These are phyloP conservation scores for Colletotrichum plurivorum DNA, from an alignment of 2,329 filamentous ascomycete genomes.

Conservation along the genomic window DNA sequence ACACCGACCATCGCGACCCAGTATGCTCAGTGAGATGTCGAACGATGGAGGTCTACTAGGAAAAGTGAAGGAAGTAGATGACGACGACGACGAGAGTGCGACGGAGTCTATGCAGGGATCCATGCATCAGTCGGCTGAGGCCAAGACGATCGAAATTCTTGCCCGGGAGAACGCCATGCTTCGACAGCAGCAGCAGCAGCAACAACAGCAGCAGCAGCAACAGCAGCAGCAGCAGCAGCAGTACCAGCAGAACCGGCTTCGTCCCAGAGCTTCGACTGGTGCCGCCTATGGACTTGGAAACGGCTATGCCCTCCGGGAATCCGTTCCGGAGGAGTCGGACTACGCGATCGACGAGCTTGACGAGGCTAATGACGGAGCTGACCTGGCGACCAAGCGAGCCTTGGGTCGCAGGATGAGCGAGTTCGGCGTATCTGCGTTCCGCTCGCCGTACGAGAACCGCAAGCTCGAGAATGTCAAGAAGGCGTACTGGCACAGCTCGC, in stretches of 20 bases:
- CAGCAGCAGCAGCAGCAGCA: slow-evolving; percentile 63
- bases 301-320: slow-evolving; percentile 71
- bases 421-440: slow-evolving; percentile 62
- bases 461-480: slow-evolving; percentile 77
- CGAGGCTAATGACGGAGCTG: slow-evolving; percentile 69
- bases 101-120: slow-evolving; percentile 68
- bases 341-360: slow-evolving; percentile 82
- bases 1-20: slow-evolving; percentile 84
- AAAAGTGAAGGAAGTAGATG: slow-evolving; percentile 79
- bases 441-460: slow-evolving; percentile 69
- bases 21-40: slow-evolving; percentile 81
- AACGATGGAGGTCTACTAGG: slow-evolving; percentile 73
- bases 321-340: slow-evolving; percentile 76
- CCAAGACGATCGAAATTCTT: slow-evolving; percentile 75
- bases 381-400: slow-evolving; percentile 61
- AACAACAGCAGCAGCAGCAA: slow-evolving; percentile 55
- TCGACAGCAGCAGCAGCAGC: slow-evolving; percentile 62
- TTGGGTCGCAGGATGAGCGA: slow-evolving; percentile 71
- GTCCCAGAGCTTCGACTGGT: slow-evolving; percentile 71
- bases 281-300: slow-evolving; percentile 68
- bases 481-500: slow-evolving; percentile 79
- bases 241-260: slow-evolving; percentile 60
- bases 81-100: slow-evolving; percentile 74
- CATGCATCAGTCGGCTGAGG: slow-evolving; percentile 68
- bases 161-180: slow-evolving; percentile 74